These are phyloP conservation scores for Botrytis squamosa DNA, from an alignment of 2,329 filamentous ascomycete genomes.

Conservation along the genomic window DNA sequence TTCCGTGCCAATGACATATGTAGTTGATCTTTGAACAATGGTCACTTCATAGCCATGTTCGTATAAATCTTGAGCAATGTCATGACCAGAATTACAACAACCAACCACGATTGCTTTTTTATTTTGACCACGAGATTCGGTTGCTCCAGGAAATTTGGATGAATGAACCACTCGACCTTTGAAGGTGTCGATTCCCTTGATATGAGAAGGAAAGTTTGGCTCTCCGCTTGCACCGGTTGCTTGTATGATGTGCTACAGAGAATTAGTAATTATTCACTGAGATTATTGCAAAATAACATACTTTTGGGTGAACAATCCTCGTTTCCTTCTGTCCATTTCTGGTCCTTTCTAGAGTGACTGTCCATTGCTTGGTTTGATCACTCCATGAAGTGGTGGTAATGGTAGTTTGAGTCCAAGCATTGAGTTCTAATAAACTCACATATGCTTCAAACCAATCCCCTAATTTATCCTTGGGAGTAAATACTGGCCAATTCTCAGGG, in stretches of 20 bases:
- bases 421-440: conserved; percentile 61
- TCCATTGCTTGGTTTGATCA: conserved; percentile 52
- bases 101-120: conserved; percentile 66
- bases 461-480: conserved; percentile 70
- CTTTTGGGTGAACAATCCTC: conserved; percentile 26
- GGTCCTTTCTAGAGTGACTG: conserved; percentile 48
- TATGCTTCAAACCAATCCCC: conserved; percentile 68
- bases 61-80: conserved; percentile 66
- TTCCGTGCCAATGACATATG: conserved; percentile 59
- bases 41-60: conserved; percentile 67
- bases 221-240: conserved; percentile 51
- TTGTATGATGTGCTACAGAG: conserved; percentile 27
- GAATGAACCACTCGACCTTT: conserved; percentile 60
- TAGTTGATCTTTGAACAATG: conserved; percentile 66
- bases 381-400: conserved; percentile 47
- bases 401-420: conserved; percentile 60
- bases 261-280: conserved; percentile 29
- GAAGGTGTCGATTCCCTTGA: conserved; percentile 53
- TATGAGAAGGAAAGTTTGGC: conserved; percentile 48
- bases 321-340: conserved; percentile 28
- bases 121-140: conserved; percentile 44
- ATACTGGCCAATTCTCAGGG: conserved; percentile 64
- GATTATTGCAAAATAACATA: neutral
- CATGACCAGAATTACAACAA: conserved; percentile 66
- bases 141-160: conserved; percentile 56